phyloP scores from a whole-genome alignment of 257 asterid species.

The Capsicum chinense region DNA sequence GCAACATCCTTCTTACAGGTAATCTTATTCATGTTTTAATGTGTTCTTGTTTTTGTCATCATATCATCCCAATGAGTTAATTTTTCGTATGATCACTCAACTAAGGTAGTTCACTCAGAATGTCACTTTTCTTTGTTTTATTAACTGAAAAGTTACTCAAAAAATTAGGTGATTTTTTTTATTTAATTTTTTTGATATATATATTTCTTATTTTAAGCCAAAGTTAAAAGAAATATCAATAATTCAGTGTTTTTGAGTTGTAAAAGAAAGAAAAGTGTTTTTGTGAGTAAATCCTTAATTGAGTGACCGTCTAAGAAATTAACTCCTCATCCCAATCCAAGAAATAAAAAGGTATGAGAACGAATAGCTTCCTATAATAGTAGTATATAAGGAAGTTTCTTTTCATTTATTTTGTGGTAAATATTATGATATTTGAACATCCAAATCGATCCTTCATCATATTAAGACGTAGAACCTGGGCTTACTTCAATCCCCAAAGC shows the following conservation, averaged over 20 bases:
- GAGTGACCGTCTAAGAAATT: no score
- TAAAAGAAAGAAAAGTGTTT: no score
- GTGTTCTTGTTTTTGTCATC: neutral
- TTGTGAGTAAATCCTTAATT: no score
- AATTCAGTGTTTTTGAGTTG: no score
- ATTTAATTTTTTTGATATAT: no score
- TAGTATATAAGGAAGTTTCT: neutral
- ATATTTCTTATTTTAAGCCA: no score
- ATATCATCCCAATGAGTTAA: neutral
- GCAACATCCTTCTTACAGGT: constrained; percentile 97
- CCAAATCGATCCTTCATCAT: neutral
- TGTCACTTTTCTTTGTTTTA: no score
- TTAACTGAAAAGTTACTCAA: no score
- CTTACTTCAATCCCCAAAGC: neutral
- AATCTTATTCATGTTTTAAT: constrained; percentile 12
- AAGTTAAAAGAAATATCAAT: no score
- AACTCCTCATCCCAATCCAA: constrained; percentile 2
- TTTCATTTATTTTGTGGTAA: neutral
- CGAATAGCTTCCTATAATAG: constrained; percentile 19
- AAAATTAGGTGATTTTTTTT: no score
- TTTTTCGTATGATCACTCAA: no score
- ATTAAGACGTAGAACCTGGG: neutral
- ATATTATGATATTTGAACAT: constrained; percentile 21
- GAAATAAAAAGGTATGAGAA: neutral
- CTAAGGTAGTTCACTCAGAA: no score